phyloP scores from a whole-genome alignment of 2,329 filamentous ascomycete genomes.

The Sodiomyces alkalinus region DNA sequence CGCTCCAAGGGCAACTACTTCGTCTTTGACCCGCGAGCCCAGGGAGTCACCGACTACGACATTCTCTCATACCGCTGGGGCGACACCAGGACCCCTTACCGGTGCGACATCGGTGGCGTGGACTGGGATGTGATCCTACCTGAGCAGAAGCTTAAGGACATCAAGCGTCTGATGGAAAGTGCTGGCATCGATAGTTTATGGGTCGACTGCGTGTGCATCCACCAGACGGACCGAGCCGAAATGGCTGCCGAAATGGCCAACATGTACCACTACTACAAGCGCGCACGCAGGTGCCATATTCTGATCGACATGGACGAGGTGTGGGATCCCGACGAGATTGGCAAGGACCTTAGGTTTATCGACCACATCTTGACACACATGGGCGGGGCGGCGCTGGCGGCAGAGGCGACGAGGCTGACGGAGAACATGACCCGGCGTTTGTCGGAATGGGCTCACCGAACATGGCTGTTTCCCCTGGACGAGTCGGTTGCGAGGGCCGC shows the following conservation, averaged over 20 bases:
- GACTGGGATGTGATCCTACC: background rate
- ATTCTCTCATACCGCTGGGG: too few relatives aligned
- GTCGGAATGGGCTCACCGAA: too few relatives aligned
- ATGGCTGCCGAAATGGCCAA: background rate
- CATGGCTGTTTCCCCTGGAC: too few relatives aligned
- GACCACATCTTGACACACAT: conserved; percentile 20
- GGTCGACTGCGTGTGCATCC: background rate
- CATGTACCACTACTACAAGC: background rate
- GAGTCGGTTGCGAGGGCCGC: too few relatives aligned
- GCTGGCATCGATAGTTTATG: background rate
- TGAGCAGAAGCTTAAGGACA: background rate
- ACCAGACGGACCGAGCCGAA: background rate
- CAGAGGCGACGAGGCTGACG: too few relatives aligned
- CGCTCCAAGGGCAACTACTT: too few relatives aligned
- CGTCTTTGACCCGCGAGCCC: too few relatives aligned
- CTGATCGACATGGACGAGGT: conserved; percentile 15
- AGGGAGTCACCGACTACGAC: too few relatives aligned
- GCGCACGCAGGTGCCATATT: conserved; percentile 3
- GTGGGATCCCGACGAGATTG: conserved; percentile 15
- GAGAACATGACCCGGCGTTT: too few relatives aligned
- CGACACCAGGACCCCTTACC: too few relatives aligned
- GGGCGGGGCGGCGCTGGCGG: too few relatives aligned
- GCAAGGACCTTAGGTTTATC: conserved; percentile 15
- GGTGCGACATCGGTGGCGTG: too few relatives aligned
- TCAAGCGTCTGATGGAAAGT: background rate